Base-by-base conservation (phyloP, 2,329 filamentous ascomycete genomes). In the Colletotrichum aenigma region DNA sequence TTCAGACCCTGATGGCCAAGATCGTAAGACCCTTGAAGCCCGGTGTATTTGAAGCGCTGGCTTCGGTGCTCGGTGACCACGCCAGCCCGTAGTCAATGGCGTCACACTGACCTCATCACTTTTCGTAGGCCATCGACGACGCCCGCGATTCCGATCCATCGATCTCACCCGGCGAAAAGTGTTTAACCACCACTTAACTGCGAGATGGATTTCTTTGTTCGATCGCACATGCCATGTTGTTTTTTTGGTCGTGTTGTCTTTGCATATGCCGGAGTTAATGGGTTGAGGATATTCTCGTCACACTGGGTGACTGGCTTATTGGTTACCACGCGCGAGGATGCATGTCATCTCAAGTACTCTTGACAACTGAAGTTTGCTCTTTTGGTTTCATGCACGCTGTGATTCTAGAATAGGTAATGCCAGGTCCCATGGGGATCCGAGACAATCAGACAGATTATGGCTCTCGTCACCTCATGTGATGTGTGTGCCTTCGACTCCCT, bases 101-200 rank as follows among this genome's bases (percentile, higher is more conserved):
- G 67, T 70, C 67, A 70, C 56, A 28, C 56, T 70, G 67, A 70
- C 67, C 67, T 70, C 67, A 70, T 62, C 36, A 70, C 56, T 70
- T 52, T 55, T 62, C 38, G 8, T 24, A 6, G 56, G 26, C 67
- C 56, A 34, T 24, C 56, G 52, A 52, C 56, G 38, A 48, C 36
- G 67, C 56, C 24, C 30, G 12, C 66, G 52, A 61, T 36, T 38
- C 36, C 55, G 66, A 43, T 26, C 60, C 7, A 58, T 61, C 56
- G 56, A 36, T 62, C 55, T 58, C 30, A 2, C 18, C 32, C 32
- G 28, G 58, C 58, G 32, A 34, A 12, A 21, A 16, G 58, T 16
- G 4, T 62, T 21, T 32, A 32, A 15, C 21, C 58, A 30, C 30
- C 30, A n/a, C 12, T n/a, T 13, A 8, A n/a, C 28, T 61, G 30